Conservation (phyloP, 441 rosid genomes). For the Hura crepitans region DNA sequence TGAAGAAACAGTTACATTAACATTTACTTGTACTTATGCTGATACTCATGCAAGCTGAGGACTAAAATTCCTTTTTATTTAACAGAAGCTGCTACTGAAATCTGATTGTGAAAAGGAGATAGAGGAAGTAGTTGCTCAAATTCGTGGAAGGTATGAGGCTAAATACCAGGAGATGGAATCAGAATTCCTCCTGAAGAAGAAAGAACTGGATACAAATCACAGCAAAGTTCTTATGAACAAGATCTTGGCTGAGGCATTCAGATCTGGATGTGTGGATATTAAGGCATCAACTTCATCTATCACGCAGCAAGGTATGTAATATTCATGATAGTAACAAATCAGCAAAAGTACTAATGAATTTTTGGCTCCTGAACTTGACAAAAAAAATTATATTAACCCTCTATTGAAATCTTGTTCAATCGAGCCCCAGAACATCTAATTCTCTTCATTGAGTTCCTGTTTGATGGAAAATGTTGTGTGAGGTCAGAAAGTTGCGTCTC, state of each 20-base stretch:
- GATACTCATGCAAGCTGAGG: slow-evolving; percentile 19
- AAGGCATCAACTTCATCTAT: slow-evolving; percentile 31
- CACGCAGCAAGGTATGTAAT: slow-evolving; percentile 47
- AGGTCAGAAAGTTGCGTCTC: too few species aligned
- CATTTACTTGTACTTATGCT: slow-evolving; percentile 25
- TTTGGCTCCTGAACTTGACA: too few species aligned
- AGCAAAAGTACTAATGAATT: too few species aligned
- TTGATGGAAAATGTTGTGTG: too few species aligned
- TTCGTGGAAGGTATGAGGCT: slow-evolving; percentile 52
- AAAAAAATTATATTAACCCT: too few species aligned
- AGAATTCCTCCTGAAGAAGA: slow-evolving; percentile 36
- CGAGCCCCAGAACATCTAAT: too few species aligned
- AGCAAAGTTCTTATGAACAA: slow-evolving; percentile 51
- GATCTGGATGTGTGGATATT: slow-evolving; percentile 49
- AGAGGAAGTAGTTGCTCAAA: slow-evolving; percentile 51
- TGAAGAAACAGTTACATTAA: slow-evolving; percentile 50
- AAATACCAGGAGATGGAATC: slow-evolving; percentile 49
- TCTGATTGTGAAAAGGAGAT: slow-evolving; percentile 61
- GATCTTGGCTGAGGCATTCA: slow-evolving; percentile 71
- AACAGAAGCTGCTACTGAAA: slow-evolving; percentile 50
- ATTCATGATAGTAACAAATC: slow-evolving; percentile 8
- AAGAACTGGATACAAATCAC: slow-evolving; percentile 40
- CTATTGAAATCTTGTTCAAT: too few species aligned
- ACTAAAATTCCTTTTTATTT: slow-evolving; percentile 24
- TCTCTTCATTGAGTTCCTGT: too few species aligned